Conservation (phyloP, 2,329 filamentous ascomycete species). For the Alternaria alternata region DNA sequence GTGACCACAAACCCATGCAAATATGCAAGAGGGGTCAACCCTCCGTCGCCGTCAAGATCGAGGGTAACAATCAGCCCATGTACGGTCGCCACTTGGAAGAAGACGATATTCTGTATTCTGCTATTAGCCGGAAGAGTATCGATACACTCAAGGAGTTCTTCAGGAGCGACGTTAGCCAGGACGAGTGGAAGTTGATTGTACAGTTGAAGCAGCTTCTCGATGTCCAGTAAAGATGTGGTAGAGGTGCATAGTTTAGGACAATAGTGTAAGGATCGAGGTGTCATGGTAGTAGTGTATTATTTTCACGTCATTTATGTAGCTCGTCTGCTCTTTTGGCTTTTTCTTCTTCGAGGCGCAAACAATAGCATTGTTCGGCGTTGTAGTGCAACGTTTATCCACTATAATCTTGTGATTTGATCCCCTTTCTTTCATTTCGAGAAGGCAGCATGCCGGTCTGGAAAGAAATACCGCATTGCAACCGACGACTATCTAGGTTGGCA, state of each 20-base stretch:
- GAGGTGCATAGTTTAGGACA: neutral
- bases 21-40: constrained; percentile 96
- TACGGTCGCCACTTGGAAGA: constrained; percentile 97
- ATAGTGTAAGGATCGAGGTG: neutral
- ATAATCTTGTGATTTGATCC: neutral
- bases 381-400: neutral
- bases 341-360: neutral
- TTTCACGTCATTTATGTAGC: neutral
- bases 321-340: neutral
- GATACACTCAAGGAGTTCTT: constrained; percentile 97
- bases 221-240: constrained; percentile 57
- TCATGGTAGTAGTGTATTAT: constrained; percentile 1
- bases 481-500: neutral
- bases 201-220: constrained; percentile 96
- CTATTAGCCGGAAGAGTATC: constrained; percentile 87
- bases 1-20: constrained; percentile 93
- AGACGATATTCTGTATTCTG: constrained; percentile 83
- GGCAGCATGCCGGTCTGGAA: neutral
- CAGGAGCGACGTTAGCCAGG: constrained; percentile 82
- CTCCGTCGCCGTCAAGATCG: constrained; percentile 98
- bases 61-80: constrained; percentile 88
- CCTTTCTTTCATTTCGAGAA: neutral
- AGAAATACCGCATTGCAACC: neutral
- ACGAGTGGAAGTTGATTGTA: constrained; percentile 94
- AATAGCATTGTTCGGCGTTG: neutral